A percentile compares a stretch with the other conserved stretches of the same genome.
phyloP scores from a whole-genome alignment of 2,329 filamentous ascomycete genomes.

The Fusarium concolor region DNA sequence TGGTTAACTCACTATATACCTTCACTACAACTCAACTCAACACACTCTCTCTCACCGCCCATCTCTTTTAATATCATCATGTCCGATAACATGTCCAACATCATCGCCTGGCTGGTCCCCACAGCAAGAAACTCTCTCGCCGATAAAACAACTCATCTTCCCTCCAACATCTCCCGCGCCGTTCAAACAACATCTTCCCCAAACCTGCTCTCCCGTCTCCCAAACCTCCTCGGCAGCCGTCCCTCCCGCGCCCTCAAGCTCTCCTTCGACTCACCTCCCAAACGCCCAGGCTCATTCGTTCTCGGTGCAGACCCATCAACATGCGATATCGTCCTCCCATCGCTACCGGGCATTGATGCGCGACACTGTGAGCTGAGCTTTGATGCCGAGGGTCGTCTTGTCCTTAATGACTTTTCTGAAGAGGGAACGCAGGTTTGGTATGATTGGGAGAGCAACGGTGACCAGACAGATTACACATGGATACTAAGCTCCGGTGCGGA shows the following conservation, averaged over 20 bases:
- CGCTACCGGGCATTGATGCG: constrained; percentile 49
- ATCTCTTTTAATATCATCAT: neutral
- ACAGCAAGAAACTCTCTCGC: constrained; percentile 50
- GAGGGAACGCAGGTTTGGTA: constrained; percentile 57
- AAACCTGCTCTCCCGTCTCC: constrained; percentile 47
- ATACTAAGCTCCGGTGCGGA: constrained; percentile 49
- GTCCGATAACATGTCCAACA: constrained; percentile 46
- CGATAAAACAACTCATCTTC: constrained; percentile 49
- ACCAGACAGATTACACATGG: constrained; percentile 53
- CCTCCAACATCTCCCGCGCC: constrained; percentile 49
- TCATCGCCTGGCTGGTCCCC: constrained; percentile 57
- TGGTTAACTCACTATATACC: constrained; percentile 22
- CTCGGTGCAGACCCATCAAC: constrained; percentile 52
- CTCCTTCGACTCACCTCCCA: constrained; percentile 51
- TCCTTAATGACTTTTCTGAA: constrained; percentile 54
- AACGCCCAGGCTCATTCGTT: constrained; percentile 52
- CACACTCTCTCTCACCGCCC: constrained; percentile 12
- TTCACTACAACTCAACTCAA: too few species aligned
- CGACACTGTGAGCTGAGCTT: constrained; percentile 56
- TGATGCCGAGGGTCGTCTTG: constrained; percentile 53
- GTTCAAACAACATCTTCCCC: constrained; percentile 42
- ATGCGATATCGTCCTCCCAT: constrained; percentile 55
- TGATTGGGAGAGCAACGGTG: constrained; percentile 55
- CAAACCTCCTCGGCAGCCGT: constrained; percentile 41
- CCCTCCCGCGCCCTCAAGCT: constrained; percentile 51